Evolutionary conservation across 768 basidiomycete species (phyloP).

Genomic region (Dacryopinax spathularia): DNA sequence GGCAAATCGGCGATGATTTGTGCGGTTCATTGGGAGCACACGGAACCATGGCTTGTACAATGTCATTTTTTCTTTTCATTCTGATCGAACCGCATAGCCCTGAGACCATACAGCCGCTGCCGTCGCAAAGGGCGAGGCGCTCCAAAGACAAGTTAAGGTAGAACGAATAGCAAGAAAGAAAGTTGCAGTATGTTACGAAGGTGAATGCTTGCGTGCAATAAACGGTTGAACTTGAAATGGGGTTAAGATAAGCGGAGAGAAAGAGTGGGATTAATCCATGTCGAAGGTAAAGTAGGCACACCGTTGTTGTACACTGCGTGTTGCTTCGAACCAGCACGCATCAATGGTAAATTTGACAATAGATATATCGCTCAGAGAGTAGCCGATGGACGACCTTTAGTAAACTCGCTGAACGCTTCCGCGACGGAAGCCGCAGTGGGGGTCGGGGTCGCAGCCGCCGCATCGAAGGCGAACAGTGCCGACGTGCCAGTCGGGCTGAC

Average conservation of each 20-base stretch:
- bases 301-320: conserved; percentile 1
- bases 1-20: no score
- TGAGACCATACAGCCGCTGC: neutral
- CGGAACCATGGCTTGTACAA: neutral
- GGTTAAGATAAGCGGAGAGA: neutral
- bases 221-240: neutral
- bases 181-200: neutral
- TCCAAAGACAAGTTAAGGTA: neutral
- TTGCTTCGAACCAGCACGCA: neutral
- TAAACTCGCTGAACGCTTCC: conserved; percentile 2
- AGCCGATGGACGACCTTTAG: neutral
- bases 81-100: neutral
- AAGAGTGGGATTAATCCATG: neutral
- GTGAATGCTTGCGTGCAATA: neutral
- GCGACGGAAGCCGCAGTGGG: neutral
- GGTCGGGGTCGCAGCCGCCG: neutral
- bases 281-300: neutral
- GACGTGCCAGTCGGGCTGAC: neutral
- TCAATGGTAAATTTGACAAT: no score
- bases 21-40: neutral
- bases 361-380: conserved; percentile 1
- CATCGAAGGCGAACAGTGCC: neutral
- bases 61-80: neutral
- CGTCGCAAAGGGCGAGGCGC: neutral
- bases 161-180: neutral